Percentiles rank a stretch among this genome's conserved stretches.
Conservation (phyloP, 2,329 filamentous ascomycete genomes). For the Sclerotinia trifoliorum region DNA sequence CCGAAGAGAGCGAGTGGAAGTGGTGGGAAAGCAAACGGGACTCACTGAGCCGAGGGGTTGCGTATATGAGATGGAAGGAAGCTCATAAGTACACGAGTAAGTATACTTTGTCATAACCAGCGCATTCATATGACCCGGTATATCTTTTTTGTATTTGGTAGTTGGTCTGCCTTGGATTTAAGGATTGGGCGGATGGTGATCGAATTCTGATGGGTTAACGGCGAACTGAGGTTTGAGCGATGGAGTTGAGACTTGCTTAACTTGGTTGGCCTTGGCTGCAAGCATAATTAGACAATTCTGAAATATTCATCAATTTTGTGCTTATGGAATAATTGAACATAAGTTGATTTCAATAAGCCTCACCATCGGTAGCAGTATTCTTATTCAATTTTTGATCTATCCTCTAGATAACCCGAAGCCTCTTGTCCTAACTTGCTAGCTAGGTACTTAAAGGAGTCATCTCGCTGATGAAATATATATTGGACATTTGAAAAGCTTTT, state of each 20-base stretch:
- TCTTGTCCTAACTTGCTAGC: too few species aligned
- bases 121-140: neutral
- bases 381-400: too few species aligned
- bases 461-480: too few species aligned
- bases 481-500: too few species aligned
- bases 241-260: slow-evolving; percentile 15
- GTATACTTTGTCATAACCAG: slow-evolving; percentile 18
- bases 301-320: neutral
- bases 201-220: slow-evolving; percentile 8
- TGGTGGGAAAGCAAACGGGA: slow-evolving; percentile 22
- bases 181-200: slow-evolving; percentile 6
- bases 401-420: too few species aligned
- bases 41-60: slow-evolving; percentile 1
- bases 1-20: slow-evolving; percentile 24
- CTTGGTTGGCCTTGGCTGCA: neutral
- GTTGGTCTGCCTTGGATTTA: slow-evolving; percentile 16
- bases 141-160: slow-evolving; percentile 20
- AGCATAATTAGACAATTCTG: slow-evolving; percentile 7
- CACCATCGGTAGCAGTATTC: neutral
- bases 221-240: slow-evolving; percentile 14
- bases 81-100: neutral
- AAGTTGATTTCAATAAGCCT: neutral
- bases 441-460: too few species aligned
- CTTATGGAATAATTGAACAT: neutral
- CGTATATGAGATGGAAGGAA: neutral